Conservation (phyloP, 805 yeast genomes). For the Yamadazyma nakazawae region DNA sequence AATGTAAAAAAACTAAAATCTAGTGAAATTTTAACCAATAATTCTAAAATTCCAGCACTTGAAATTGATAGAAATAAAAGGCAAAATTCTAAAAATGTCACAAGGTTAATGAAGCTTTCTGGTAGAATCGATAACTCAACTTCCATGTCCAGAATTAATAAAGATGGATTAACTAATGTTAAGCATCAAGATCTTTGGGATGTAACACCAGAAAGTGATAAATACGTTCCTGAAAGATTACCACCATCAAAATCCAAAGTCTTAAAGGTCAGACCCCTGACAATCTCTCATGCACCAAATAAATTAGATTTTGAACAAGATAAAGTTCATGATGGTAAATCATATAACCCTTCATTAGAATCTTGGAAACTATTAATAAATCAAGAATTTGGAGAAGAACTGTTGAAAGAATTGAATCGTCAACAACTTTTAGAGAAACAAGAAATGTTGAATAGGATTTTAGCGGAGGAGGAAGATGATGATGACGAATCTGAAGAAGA, state of each 20-base stretch:
- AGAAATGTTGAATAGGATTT: conserved; percentile 60
- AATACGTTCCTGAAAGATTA: conserved; percentile 12
- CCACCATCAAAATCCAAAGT: conserved; percentile 43
- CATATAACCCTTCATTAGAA: conserved; percentile 85
- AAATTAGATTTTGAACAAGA: conserved; percentile 45
- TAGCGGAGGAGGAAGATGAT: conserved; percentile 51
- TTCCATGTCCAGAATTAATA: conserved; percentile 50
- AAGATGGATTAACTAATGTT: conserved; percentile 55
- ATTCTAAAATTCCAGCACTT: conserved; percentile 76
- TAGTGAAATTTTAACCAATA: conserved; percentile 63
- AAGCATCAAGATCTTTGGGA: conserved; percentile 70
- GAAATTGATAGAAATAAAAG: conserved; percentile 33
- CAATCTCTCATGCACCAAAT: conserved; percentile 41
- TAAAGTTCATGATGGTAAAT: conserved; percentile 71
- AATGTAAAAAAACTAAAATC: conserved; percentile 50
- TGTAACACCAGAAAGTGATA: neutral
- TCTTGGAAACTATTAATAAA: conserved; percentile 76
- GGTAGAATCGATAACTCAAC: conserved; percentile 64
- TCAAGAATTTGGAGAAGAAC: conserved; percentile 63
- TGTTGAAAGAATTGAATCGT: conserved; percentile 62
- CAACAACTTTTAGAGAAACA: conserved; percentile 59
- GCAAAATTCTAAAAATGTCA: conserved; percentile 60
- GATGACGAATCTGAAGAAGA: conserved; percentile 35
- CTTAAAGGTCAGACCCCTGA: conserved; percentile 25
- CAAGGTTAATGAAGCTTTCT: conserved; percentile 67